Base-by-base conservation (phyloP, 129 eudicot species). In the Rutidosis leptorrhynchoides region DNA sequence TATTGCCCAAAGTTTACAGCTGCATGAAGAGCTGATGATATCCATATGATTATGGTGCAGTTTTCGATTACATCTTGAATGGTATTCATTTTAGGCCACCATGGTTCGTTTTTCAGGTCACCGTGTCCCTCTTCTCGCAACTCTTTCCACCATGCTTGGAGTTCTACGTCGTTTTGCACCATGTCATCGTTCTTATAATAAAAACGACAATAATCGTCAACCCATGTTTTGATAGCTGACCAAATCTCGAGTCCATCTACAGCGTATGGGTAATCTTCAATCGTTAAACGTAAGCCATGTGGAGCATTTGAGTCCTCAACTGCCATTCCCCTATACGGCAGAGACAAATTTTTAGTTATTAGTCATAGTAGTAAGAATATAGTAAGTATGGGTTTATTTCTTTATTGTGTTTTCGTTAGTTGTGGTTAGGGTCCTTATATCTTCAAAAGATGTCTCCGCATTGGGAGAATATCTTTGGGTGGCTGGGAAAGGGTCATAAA, bases 1-100 rank as follows among this genome's bases (percentile, higher is more conserved):
- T 82, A 82, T 52, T 86, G 95, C 23, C 89, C 95, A 17, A 78
- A 86, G 61, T 86, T 86, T 25, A 83, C 76, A 25, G 83, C 95
- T 30, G 95, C 95, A 52, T 86, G 95, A 14, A 80, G 89, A 7
- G 84, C 89, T 7, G 89, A 80, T 15, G 83, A 79, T 0, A 77
- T 42, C 89, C 89, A 86, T 68, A 86, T 78, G 24, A 86, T 75
- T 14, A 71, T 86, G 17, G 89, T 86, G 59, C 83, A 70, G 6
- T 70, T 58, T 5, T 73, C 69, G 1, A 64, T 72, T 11, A 86
- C 79, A 8, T 83, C 89, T 3, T 64, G 27, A 5, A 32, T 33
- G 2, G 74, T 78, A 6, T 32, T 37, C 65, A 87, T 62, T 62
- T 79, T 58, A 2, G 95, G 89, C 95, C 95, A 87, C 95, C 95